Conservation (phyloP, 108 stramenopile genomes). For the Cyclotella choctawhatcheeana region DNA sequence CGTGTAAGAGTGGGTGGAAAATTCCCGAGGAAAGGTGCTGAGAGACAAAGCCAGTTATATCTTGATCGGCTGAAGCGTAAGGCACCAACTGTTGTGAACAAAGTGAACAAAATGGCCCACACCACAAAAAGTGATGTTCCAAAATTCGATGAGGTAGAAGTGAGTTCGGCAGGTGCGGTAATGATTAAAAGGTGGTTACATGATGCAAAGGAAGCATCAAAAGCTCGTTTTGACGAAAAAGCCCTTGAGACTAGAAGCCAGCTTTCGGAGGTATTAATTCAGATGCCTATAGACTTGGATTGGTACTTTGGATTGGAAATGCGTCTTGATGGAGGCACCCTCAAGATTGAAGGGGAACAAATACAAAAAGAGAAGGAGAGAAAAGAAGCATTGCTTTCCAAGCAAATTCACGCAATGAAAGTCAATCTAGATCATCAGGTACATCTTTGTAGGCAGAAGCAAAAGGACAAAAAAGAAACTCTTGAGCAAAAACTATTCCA, state of each 20-base stretch:
- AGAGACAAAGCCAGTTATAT: slow-evolving; percentile 56
- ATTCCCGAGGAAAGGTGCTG: slow-evolving; percentile 57
- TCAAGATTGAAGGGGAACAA: slow-evolving; percentile 34
- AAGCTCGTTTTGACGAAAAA: slow-evolving; percentile 5
- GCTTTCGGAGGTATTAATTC: slow-evolving; percentile 3
- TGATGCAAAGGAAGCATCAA: neutral
- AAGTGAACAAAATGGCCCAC: slow-evolving; percentile 25
- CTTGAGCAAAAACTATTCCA: slow-evolving; percentile 5
- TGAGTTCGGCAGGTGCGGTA: neutral
- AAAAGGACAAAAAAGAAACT: slow-evolving; percentile 8
- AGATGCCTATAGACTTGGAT: slow-evolving; percentile 11
- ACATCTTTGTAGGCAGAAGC: neutral
- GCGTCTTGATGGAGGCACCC: slow-evolving; percentile 15
- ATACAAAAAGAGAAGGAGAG: slow-evolving; percentile 13
- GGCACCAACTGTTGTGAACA: slow-evolving; percentile 16
- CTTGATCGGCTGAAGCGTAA: slow-evolving; percentile 65
- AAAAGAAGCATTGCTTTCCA: slow-evolving; percentile 7
- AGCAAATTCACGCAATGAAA: slow-evolving; percentile 6
- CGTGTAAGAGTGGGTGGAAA: slow-evolving; percentile 67
- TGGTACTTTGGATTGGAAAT: slow-evolving; percentile 14
- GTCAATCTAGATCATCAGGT: neutral
- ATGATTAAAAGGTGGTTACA: slow-evolving; percentile 7
- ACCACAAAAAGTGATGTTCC: neutral
- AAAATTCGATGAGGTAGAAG: neutral
- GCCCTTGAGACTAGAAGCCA: slow-evolving; percentile 1